Base-by-base conservation (phyloP, 345 rosid genomes). In the Sonneratia alba region DNA sequence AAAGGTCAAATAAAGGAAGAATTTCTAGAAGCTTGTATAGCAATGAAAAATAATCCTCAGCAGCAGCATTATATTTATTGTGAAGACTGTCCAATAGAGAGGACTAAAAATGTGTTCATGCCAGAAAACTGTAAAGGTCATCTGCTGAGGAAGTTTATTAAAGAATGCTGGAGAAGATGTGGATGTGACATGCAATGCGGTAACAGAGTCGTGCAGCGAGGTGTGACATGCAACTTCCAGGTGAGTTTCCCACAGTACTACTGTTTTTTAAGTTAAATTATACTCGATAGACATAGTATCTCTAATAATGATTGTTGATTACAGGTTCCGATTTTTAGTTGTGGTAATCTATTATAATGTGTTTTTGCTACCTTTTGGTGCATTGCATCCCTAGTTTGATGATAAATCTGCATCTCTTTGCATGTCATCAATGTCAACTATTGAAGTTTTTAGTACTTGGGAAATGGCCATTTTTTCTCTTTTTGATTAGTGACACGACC, bases 111-210 rank as follows among this genome's bases (percentile, higher is more conserved):
- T 69, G 90, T 80, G 68, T 36, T 67, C 68, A 57, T 38, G 40
- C 74, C 83, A 38, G 96, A 83, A 73, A 83, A 85, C 69, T 91
- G 98, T 83, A 89, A 86, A 72, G 96, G 98, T 21, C 98, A 93
- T 68, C 72, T 88, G 83, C 69, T 89, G 55, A 82, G 91, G 78
- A 91, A 87, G 84, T 93, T 93, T 74, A 84, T 91, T 53, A 93
- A 93, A 75, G 97, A 94, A 78, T 94, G 97, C 71, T 91, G 98
- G 97, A 84, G 75, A 72, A 91, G 88, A 83, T 94, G 98, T 78
- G 97, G 96, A 66, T 91, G 96, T 66, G 63, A 77, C 71, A 85
- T 84, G 96, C 73, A 63, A 34, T 94, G 98, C 77, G 92, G 92
- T 70, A 94, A 94, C 80, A 85, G 97, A 55, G 73, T 87, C 16